These are phyloP conservation scores for Plantago coronopus DNA, from an alignment of 305 asterid species.

Conservation along the genomic window DNA sequence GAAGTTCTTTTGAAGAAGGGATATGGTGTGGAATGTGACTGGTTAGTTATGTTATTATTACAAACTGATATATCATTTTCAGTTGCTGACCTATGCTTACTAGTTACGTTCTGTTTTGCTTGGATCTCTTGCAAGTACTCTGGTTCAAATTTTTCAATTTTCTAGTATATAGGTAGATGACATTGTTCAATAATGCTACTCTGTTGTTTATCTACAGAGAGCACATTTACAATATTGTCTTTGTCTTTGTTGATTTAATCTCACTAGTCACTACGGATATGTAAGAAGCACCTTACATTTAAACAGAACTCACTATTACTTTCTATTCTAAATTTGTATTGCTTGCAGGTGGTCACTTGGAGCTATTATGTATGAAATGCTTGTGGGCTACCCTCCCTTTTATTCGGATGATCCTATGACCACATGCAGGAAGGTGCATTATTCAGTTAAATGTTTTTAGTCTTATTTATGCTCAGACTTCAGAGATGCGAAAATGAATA, in stretches of 20 bases:
- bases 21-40: conserved; percentile 95
- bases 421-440: conserved; percentile 84
- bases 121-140: conserved; percentile 5
- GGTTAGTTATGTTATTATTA: conserved; percentile 44
- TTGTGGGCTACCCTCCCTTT: conserved; percentile 92
- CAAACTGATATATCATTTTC: conserved; percentile 5
- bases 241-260: no score
- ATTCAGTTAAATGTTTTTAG: conserved; percentile 14
- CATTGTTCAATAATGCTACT: no score
- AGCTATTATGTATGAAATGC: conserved; percentile 97
- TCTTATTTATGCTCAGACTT: no score
- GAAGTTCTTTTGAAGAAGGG: conserved; percentile 90
- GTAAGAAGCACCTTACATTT: no score
- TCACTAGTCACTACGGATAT: no score
- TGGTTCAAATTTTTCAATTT: neutral
- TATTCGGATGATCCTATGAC: conserved; percentile 90
- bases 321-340: conserved; percentile 18
- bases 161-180: no score
- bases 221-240: no score
- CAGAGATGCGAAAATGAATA: conserved; percentile 11
- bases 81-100: neutral
- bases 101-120: conserved; percentile 15
- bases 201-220: no score
- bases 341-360: conserved; percentile 97
- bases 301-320: neutral